phyloP scores from a whole-genome alignment of 2,329 filamentous ascomycete species.

The Metarhizium humberi region DNA sequence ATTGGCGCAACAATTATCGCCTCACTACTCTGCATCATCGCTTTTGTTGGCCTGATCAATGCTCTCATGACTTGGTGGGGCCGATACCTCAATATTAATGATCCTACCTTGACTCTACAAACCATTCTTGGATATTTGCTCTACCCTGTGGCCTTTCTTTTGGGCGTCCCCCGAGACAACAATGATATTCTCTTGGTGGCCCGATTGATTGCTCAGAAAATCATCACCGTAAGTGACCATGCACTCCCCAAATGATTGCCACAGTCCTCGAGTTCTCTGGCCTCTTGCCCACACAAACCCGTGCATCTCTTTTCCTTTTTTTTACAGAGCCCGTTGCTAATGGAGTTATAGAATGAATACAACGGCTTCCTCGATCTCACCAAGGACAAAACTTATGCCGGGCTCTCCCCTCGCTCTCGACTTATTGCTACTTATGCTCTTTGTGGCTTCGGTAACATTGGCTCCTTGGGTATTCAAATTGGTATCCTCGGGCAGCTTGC shows the following conservation, averaged over 20 bases:
- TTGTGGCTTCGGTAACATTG: constrained; percentile 79
- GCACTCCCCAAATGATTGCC: not conserved
- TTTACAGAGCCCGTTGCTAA: not conserved
- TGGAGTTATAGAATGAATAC: constrained; percentile 56
- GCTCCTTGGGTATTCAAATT: constrained; percentile 81
- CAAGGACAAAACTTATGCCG: constrained; percentile 48
- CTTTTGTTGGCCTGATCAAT: constrained; percentile 64
- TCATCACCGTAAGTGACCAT: constrained; percentile 52
- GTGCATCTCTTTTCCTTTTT: no score
- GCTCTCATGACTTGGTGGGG: constrained; percentile 80
- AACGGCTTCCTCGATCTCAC: constrained; percentile 56
- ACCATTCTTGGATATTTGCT: constrained; percentile 69
- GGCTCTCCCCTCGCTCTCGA: constrained; percentile 58
- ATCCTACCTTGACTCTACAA: constrained; percentile 61
- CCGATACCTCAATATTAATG: constrained; percentile 62
- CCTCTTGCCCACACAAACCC: no score
- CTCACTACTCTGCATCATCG: constrained; percentile 76
- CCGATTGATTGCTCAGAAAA: constrained; percentile 73
- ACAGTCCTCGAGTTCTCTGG: no score
- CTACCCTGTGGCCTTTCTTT: constrained; percentile 71
- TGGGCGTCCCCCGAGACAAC: constrained; percentile 62
- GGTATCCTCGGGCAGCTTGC: constrained; percentile 78
- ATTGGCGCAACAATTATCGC: constrained; percentile 76
- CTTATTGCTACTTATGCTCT: constrained; percentile 82
- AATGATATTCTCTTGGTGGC: constrained; percentile 61